These are phyloP conservation scores for Candida tammaniensis DNA, from an alignment of 805 yeast genomes.

Conservation along the genomic window DNA sequence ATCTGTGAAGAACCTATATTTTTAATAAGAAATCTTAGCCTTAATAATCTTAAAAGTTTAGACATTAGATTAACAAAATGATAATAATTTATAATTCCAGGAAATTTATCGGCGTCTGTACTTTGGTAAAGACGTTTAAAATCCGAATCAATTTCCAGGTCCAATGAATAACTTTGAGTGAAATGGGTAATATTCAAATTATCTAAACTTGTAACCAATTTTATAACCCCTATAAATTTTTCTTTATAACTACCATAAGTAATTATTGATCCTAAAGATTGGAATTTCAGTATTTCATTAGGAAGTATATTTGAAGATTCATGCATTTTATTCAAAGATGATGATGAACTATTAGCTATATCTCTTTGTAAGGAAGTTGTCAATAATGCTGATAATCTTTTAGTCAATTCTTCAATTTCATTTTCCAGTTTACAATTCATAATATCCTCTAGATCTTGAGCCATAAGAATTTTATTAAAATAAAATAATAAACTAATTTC, in stretches of 20 bases:
- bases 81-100: conserved; percentile 7
- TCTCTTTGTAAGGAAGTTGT: neutral
- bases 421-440: no score
- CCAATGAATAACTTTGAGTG: conserved; percentile 1
- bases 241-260: conserved; percentile 29
- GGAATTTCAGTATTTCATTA: conserved; percentile 7
- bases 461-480: conserved; percentile 21
- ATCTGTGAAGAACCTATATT: conserved; percentile 6
- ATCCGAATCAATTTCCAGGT: conserved; percentile 1
- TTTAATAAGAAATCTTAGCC: conserved; percentile 9
- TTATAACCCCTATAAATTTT: conserved; percentile 16
- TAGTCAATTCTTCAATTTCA: conserved; percentile 13
- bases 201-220: conserved; percentile 1
- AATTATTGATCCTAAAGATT: conserved; percentile 18
- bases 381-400: neutral
- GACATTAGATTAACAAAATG: conserved; percentile 5
- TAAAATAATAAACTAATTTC: conserved; percentile 29
- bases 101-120: neutral
- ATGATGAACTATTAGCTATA: neutral
- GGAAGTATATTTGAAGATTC: no score
- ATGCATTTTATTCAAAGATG: no score
- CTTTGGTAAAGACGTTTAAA: conserved; percentile 3
- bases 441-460: conserved; percentile 16
- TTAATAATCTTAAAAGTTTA: conserved; percentile 7
- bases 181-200: conserved; percentile 1